Base-by-base conservation (phyloP, 1,284 basidiomycete species). In the Trichosporon inkin region DNA sequence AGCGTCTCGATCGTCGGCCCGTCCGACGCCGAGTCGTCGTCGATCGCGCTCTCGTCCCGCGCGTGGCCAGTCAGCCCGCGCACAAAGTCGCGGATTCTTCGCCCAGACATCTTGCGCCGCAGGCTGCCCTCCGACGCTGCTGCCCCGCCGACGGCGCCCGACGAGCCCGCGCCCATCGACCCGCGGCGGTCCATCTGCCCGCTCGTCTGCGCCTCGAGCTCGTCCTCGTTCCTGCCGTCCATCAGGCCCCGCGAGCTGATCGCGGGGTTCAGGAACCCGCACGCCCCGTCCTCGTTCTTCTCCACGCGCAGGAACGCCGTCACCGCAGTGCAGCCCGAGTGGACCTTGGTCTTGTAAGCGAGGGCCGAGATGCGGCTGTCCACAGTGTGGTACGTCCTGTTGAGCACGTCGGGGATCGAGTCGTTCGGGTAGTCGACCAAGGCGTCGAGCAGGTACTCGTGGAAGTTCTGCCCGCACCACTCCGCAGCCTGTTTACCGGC, bases 401-500 rank as follows among this genome's bases (percentile, higher is more conserved):
- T 98, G 63, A 99, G 84, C 52, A 94, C 75, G 70, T 97, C 94
- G 2, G 94, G 94, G 54, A 99, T 85, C 10, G 84, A 80, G 38
- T 80, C 66, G 78, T 64, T 67, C 37, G 72, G 72, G 13, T 67
- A 63, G 17, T 69, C 64, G 38, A 78, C 61, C n/a, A 80, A 65
- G 3, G 77, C 77, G 52, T 80, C 75, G 39, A 80, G 74, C 16
- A 81, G 75, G 64, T 77, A 78, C 72, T 93, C 85, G 75, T 98
- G 93, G 79, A 99, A 98, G 78, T 99, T 88, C 68, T 86, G 83
- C 22, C 95, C 94, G 78, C 96, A 99, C 94, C 94, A 99, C 75
- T 99, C 96, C 19, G 96, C 96, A 19, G 95, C 92, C 72, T 97
- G 91, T 75, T 97, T 98, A 19, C 96, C 96, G 0, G 96, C 96